Conservation (phyloP, 768 basidiomycete species). For the Lactarius sanguifluus region DNA sequence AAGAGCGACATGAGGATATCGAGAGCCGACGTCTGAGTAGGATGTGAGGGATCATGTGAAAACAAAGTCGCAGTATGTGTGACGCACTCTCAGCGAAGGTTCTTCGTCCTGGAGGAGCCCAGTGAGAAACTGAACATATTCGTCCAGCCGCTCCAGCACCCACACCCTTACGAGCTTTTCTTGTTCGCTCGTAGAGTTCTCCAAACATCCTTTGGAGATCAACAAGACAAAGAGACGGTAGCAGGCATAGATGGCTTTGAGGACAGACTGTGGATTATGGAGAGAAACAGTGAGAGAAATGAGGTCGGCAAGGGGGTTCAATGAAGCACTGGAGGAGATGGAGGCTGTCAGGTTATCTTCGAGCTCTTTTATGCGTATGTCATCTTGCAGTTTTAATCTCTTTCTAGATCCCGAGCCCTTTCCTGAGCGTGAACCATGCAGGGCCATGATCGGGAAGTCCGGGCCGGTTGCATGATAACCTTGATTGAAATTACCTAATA, state of each 20-base stretch:
- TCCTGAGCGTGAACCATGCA: constrained; percentile 23
- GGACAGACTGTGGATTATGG: constrained; percentile 55
- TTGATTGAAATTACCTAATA: too few relatives aligned
- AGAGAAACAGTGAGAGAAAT: constrained; percentile 53
- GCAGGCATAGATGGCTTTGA: constrained; percentile 76
- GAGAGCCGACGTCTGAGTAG: constrained; percentile 59
- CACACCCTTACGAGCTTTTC: constrained; percentile 66
- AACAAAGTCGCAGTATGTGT: not conserved
- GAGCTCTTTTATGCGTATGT: constrained; percentile 42
- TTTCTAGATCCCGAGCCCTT: constrained; percentile 24
- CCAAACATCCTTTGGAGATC: constrained; percentile 55
- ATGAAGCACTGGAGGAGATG: constrained; percentile 53
- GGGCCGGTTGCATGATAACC: not conserved
- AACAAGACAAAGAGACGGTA: constrained; percentile 75
- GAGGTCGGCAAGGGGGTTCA: constrained; percentile 80
- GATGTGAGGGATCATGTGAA: constrained; percentile 18
- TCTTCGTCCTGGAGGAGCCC: constrained; percentile 79
- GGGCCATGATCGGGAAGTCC: constrained; percentile 8
- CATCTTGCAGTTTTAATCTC: constrained; percentile 33
- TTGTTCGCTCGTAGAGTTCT: constrained; percentile 55
- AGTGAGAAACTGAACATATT: constrained; percentile 66
- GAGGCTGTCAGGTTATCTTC: constrained; percentile 59
- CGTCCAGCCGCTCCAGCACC: constrained; percentile 73
- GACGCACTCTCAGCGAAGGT: constrained; percentile 64
- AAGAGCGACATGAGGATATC: constrained; percentile 75